Evolutionary conservation across 83 land plant species (phyloP), one percentile per base, ranked within the genome.

Genomic region (Thuja plicata): DNA sequence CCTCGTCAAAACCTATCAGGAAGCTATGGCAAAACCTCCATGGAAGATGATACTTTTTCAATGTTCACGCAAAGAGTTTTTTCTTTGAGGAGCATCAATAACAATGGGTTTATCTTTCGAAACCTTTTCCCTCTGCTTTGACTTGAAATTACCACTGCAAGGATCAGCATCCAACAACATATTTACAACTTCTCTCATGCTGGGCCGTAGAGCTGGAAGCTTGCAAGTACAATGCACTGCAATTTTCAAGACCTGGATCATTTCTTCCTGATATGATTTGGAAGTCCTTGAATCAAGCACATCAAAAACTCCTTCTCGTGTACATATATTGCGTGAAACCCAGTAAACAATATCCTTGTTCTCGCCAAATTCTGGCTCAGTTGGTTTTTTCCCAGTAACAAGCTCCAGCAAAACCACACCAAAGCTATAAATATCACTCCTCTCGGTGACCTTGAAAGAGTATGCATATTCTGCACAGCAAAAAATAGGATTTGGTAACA

Each of bases 341-440:
- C 94, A 95, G 70, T 89, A 86, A 74, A 93, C 96, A 7, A 95
- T 90, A 81, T 95, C 92, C 87, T 88, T 92, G 89, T 86, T 91
- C 77, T 94, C 94, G 0, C 96, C 97, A 71, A 89, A 94, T 35
- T 91, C 92, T 1, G 92, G 50, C 41, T 93, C 96, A 40, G 90
- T 89, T 17, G 95, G 92, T 76, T 84, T 54, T 85, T 89, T 92
- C 0, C 95, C 95, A 9, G 92, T 89, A 45, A 95, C 85, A 19
- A 95, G 85, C 85, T 95, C 94, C 91, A 94, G 27, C 71, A 95
- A 55, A 86, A 91, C 93, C 89, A 95, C 96, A 16, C 96, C 94
- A 78, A 92, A 92, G 87, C 93, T 93, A 88, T 94, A 93, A 57
- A 94, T 92, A 52, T 93, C 93, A 48, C 93, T 91, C 90, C 91